These are phyloP conservation scores for Pseudevernia furfuracea DNA, from an alignment of 495 filamentous ascomycete genomes.

Conservation along the genomic window DNA sequence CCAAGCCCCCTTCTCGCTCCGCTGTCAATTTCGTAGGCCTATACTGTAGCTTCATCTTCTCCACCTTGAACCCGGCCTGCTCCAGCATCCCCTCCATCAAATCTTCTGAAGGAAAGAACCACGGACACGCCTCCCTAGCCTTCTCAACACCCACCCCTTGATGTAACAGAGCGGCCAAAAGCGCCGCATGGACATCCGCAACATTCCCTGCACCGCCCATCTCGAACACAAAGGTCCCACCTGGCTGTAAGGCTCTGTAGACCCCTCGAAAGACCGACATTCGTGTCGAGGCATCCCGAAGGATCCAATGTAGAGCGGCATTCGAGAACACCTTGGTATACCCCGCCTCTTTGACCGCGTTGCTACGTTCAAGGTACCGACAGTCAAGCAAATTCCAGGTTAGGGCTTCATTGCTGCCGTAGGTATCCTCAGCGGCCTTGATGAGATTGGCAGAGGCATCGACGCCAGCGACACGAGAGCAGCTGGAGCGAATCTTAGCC, in stretches of 20 bases:
- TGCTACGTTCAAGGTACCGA: constrained; percentile 34
- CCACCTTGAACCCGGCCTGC: constrained; percentile 51
- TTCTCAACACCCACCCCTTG: constrained; percentile 44
- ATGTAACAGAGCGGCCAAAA: constrained; percentile 45
- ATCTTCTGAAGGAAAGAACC: constrained; percentile 64
- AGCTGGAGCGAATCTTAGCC: constrained; percentile 42
- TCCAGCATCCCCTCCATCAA: constrained; percentile 48
- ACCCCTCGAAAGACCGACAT: constrained; percentile 39
- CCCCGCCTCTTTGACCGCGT: constrained; percentile 30
- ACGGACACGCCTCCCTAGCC: constrained; percentile 49
- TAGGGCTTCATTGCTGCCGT: constrained; percentile 28
- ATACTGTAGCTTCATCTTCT: constrained; percentile 55
- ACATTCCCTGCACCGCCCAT: constrained; percentile 69
- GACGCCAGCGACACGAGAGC: constrained; percentile 49
- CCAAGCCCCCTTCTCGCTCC: constrained; percentile 49
- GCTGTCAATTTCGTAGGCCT: constrained; percentile 54
- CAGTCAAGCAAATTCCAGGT: constrained; percentile 42
- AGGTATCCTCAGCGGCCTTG: constrained; percentile 39
- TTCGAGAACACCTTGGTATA: constrained; percentile 69
- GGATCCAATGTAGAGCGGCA: constrained; percentile 74
- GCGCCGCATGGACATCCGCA: constrained; percentile 52
- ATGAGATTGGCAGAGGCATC: constrained; percentile 65
- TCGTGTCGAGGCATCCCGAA: constrained; percentile 39
- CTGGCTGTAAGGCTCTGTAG: constrained; percentile 44
- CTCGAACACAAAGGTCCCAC: constrained; percentile 60